Evolutionary conservation across 2,329 filamentous ascomycete species (phyloP).

Genomic region (Coniosporium tulheliwenetii): DNA sequence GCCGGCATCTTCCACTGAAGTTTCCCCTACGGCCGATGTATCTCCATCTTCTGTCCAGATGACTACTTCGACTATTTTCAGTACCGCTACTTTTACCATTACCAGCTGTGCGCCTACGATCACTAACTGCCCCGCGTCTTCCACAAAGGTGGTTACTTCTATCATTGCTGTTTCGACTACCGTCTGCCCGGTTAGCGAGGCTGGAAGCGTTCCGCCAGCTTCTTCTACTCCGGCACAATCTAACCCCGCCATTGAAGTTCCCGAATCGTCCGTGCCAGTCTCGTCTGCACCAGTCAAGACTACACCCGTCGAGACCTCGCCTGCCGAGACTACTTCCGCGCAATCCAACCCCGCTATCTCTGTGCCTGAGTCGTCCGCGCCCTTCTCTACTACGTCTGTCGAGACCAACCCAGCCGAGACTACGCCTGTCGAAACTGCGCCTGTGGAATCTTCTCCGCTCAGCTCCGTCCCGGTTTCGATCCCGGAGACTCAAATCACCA

Average conservation of each 20-base stretch:
- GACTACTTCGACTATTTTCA: constrained; percentile 3
- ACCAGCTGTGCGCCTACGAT: constrained; percentile 10
- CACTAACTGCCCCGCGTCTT: constrained; percentile 9
- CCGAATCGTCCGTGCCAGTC: background rate
- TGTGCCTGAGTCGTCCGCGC: background rate
- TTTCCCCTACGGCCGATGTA: no score
- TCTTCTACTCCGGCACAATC: constrained; percentile 3
- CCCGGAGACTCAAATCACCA: constrained; percentile 3
- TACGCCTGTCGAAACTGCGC: background rate
- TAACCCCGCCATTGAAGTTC: constrained; percentile 4
- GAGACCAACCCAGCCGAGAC: background rate
- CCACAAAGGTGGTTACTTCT: constrained; percentile 5
- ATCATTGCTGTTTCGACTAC: constrained; percentile 4
- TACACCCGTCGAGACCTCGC: background rate
- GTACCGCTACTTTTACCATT: constrained; percentile 9
- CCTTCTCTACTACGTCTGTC: constrained; percentile 1
- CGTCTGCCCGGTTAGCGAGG: constrained; percentile 2
- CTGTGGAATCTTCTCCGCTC: background rate
- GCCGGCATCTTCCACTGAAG: no score
- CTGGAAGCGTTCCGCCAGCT: background rate
- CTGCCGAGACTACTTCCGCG: constrained; percentile 1
- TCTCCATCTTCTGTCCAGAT: no score
- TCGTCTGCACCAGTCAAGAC: background rate
- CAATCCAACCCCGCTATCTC: constrained; percentile 5
- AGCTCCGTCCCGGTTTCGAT: constrained; percentile 2